Evolutionary conservation across 2,329 filamentous ascomycete species (phyloP), one percentile per base, ranked within the genome.

Genomic region (Fragosphaeria purpurea): DNA sequence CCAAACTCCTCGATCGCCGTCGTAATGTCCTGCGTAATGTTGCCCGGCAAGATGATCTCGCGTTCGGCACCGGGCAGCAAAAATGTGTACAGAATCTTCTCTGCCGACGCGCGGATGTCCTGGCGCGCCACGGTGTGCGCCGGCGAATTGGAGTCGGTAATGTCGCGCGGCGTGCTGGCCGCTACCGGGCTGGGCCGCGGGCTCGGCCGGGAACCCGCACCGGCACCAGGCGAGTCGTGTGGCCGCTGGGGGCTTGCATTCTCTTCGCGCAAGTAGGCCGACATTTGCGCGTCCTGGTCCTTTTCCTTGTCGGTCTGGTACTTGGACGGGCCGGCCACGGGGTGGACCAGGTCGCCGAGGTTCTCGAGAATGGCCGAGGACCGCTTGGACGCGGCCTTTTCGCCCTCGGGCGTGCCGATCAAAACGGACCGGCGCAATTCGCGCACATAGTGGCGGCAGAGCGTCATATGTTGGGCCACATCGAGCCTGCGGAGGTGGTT

Each of bases 11-110:
- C 93, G 56, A 98, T 94, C 11, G 88, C 80, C 22, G 83, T 77
- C 40, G 89, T 94, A 53, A 97, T 90, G 31, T 90, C 83, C 50
- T 86, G 78, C 0, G 91, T 85, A 62, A 97, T 95, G 37, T 82
- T 82, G 54, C 90, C 85, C 0, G 93, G 91, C 6, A 98, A 78
- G 44, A 90, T 89, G 58, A 98, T 97, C 68, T 98, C 93, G 59
- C 94, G 82, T 70, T 98, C 93, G 0, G 93, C 88, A n/a, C 89
- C 90, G 0, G 90, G 89, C 2, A 98, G 80, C 6, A 98, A 75
- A 63, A 93, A 98, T 1, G 91, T 97, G 70, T 96, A 98, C n/a
- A 98, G 77, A 47, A 98, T 96, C 76, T 95, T 96, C 71, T 97
- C 93, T 0, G 94, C 94, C 4, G 88, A 95, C 8, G 89, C 86